Evolutionary conservation across 2,329 filamentous ascomycete species (phyloP).

Genomic region (Cephalotrichum gorgonifer): DNA sequence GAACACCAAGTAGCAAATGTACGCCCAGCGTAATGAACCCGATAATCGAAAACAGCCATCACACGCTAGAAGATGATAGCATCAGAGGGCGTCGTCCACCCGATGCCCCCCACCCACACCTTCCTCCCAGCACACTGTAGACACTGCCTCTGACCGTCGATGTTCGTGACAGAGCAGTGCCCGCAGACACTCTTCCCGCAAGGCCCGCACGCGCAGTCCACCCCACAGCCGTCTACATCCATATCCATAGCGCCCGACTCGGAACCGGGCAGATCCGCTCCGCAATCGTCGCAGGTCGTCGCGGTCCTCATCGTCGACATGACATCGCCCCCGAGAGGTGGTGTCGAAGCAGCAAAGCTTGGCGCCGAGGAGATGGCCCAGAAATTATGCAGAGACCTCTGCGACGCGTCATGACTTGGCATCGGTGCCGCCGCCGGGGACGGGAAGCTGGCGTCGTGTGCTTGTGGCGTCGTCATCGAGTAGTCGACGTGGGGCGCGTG

Average conservation of each 20-base stretch:
- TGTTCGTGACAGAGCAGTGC: conserved; percentile 47
- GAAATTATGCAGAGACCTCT: conserved; percentile 49
- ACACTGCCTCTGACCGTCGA: conserved; percentile 43
- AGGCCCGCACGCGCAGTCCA: conserved; percentile 28
- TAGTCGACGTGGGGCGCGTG: conserved; percentile 3
- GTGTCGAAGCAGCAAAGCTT: conserved; percentile 13
- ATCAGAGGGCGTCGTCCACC: conserved; percentile 10
- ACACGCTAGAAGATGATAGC: conserved; percentile 14
- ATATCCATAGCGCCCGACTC: conserved; percentile 25
- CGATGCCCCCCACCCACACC: conserved; percentile 9
- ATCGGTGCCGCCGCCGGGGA: too few species aligned
- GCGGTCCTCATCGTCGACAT: conserved; percentile 9
- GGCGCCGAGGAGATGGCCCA: conserved; percentile 41
- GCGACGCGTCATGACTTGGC: too few species aligned
- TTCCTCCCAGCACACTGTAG: conserved; percentile 37
- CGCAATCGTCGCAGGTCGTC: conserved; percentile 45
- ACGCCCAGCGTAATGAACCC: background rate
- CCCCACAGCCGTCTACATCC: conserved; percentile 17
- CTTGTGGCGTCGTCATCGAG: background rate
- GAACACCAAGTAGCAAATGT: too few species aligned
- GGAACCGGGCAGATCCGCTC: conserved; percentile 16
- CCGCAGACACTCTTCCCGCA: conserved; percentile 49
- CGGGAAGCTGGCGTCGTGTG: too few species aligned
- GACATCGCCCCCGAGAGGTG: conserved; percentile 5
- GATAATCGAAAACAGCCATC: background rate